Evolutionary conservation across 345 rosid species (phyloP).

Genomic region (Clausena lansium): DNA sequence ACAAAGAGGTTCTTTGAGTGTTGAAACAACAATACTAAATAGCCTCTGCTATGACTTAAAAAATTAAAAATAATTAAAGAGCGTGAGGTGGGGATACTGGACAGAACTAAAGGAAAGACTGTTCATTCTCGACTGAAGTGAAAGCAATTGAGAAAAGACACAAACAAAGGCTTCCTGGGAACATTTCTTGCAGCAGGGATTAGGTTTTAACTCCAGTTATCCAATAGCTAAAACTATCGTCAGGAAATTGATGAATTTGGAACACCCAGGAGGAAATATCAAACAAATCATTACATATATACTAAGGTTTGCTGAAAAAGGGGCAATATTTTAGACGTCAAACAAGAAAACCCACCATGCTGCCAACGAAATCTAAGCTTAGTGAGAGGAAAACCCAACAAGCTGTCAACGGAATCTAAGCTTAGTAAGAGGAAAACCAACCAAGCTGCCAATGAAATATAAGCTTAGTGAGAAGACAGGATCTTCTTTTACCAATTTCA

Average conservation of each 20-base stretch:
- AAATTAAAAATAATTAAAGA: neutral
- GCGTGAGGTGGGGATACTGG: neutral
- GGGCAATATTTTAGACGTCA: neutral
- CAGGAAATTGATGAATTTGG: neutral
- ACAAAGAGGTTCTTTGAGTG: slow-evolving; percentile 4
- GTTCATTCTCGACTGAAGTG: neutral
- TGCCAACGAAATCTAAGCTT: neutral
- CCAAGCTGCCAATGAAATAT: neutral
- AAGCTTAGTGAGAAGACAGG: neutral
- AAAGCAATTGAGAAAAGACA: neutral
- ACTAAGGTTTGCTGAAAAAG: neutral
- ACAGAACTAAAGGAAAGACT: neutral
- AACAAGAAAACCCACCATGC: neutral
- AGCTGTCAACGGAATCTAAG: neutral
- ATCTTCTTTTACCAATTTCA: neutral
- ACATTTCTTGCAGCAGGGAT: neutral
- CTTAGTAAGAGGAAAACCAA: neutral
- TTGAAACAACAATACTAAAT: neutral
- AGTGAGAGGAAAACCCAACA: neutral
- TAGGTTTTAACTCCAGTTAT: neutral
- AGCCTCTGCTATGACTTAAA: neutral
- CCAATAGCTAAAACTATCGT: neutral
- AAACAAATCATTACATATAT: neutral
- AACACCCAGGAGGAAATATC: neutral
- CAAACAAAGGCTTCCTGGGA: neutral